A percentile compares a stretch with the other conserved stretches of the same genome.
phyloP scores from a whole-genome alignment of 345 rosid genomes.

The Diplotaxis tenuifolia region DNA sequence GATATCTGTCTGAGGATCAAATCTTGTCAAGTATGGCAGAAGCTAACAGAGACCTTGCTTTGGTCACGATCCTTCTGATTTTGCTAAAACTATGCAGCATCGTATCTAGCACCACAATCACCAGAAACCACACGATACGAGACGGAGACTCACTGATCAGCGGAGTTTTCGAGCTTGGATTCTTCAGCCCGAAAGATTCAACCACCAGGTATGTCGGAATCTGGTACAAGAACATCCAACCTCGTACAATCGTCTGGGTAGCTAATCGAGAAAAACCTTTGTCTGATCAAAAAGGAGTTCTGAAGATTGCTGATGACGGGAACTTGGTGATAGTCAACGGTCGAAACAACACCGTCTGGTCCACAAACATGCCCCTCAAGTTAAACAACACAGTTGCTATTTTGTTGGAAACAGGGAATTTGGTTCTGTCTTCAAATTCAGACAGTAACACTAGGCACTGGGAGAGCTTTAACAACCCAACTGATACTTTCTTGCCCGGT shows the following conservation, averaged over 20 bases:
- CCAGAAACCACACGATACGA: conserved; percentile 37
- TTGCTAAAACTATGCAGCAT: conserved; percentile 16
- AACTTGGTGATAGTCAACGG: conserved; percentile 34
- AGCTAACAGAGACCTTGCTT: neutral
- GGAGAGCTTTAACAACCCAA: conserved; percentile 52
- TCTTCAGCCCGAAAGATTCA: conserved; percentile 53
- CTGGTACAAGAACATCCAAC: conserved; percentile 50
- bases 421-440: conserved; percentile 37
- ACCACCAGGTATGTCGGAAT: conserved; percentile 57
- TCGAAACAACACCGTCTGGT: conserved; percentile 38
- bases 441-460: conserved; percentile 23
- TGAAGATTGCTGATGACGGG: conserved; percentile 40
- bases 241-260: conserved; percentile 51
- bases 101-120: conserved; percentile 35
- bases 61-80: conserved; percentile 18
- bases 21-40: conserved; percentile 2
- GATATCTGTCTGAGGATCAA: neutral
- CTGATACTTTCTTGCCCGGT: conserved; percentile 37
- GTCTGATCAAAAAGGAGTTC: conserved; percentile 39
- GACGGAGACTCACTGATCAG: conserved; percentile 54
- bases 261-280: conserved; percentile 65
- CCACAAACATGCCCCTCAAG: conserved; percentile 30
- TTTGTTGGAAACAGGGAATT: conserved; percentile 47
- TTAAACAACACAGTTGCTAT: conserved; percentile 27
- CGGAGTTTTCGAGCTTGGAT: conserved; percentile 49